Evolutionary conservation across 306 rosid genomes (phyloP).

Genomic region (Fragaria iinumae): DNA sequence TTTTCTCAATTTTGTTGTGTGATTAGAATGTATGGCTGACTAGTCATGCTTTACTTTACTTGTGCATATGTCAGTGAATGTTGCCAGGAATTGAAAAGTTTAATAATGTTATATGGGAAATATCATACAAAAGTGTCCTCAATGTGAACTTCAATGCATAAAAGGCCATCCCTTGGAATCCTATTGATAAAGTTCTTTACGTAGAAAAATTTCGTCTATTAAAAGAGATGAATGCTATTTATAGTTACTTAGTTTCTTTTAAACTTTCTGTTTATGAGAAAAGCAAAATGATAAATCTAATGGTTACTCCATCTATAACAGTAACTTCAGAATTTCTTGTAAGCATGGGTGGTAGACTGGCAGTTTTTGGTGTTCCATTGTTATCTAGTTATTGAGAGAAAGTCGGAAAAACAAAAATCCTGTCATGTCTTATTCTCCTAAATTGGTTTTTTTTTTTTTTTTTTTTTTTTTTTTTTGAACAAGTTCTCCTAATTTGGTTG

Average conservation of each 20-base stretch:
- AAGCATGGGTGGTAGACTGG: neutral
- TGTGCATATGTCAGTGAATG: neutral
- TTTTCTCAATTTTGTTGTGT: neutral
- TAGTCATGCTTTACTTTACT: neutral
- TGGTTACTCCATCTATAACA: neutral
- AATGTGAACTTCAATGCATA: neutral
- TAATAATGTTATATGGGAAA: neutral
- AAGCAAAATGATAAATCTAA: neutral
- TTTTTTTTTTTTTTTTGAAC: too few species aligned
- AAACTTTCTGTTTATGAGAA: neutral
- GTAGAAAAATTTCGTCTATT: neutral
- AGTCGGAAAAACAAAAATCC: neutral
- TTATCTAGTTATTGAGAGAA: neutral
- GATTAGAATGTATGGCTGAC: neutral
- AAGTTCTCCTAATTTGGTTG: conserved; percentile 2
- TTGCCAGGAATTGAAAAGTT: neutral
- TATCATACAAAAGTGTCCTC: neutral
- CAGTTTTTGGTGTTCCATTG: neutral
- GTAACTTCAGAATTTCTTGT: neutral
- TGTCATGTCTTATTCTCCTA: neutral
- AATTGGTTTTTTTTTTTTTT: too few species aligned
- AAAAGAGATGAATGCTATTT: neutral
- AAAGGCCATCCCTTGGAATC: neutral
- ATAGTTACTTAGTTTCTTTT: neutral
- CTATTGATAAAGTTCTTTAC: neutral